These are phyloP conservation scores for Paraglomus occultum DNA, from an alignment of 192 early-diverging fungal genomes.

Conservation along the genomic window DNA sequence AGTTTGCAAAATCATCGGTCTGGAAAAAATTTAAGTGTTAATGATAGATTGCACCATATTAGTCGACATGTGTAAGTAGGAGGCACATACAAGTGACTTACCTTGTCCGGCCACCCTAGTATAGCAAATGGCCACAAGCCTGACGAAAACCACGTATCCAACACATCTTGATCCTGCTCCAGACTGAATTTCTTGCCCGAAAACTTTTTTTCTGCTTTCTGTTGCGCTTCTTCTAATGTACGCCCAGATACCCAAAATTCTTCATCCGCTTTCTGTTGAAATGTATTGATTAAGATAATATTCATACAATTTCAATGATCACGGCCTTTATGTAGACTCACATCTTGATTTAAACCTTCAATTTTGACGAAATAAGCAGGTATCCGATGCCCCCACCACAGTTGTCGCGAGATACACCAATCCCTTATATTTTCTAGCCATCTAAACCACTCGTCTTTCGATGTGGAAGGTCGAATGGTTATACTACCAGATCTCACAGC, in stretches of 20 bases:
- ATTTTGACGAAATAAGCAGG: conserved; percentile 95
- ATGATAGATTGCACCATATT: too few species aligned
- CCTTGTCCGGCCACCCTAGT: conserved; percentile 92
- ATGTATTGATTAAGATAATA: not conserved
- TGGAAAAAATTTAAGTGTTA: conserved; percentile 3
- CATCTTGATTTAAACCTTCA: conserved; percentile 56
- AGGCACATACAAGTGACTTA: conserved; percentile 22
- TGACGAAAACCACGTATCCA: conserved; percentile 99
- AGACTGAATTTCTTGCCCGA: conserved; percentile 75
- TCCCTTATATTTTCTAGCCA: conserved; percentile 96
- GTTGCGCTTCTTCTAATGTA: conserved; percentile 68
- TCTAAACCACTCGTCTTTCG: conserved; percentile 93
- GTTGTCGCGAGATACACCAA: conserved; percentile 98
- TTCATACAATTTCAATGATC: not conserved
- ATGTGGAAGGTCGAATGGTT: conserved; percentile 78
- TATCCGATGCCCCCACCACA: conserved; percentile 99
- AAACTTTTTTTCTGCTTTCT: conserved; percentile 77
- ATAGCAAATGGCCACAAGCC: conserved; percentile 98
- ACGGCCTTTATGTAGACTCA: not conserved
- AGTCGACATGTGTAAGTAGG: not conserved
- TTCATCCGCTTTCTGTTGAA: conserved; percentile 50
- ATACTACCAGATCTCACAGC: conserved; percentile 80
- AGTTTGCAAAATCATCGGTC: conserved; percentile 78
- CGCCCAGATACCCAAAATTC: conserved; percentile 88
- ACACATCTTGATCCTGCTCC: conserved; percentile 95